Percentiles rank a stretch among this genome's conserved stretches.
These are phyloP conservation scores for Auricularia auricula-judae DNA, from an alignment of 768 basidiomycete species.

Conservation along the genomic window DNA sequence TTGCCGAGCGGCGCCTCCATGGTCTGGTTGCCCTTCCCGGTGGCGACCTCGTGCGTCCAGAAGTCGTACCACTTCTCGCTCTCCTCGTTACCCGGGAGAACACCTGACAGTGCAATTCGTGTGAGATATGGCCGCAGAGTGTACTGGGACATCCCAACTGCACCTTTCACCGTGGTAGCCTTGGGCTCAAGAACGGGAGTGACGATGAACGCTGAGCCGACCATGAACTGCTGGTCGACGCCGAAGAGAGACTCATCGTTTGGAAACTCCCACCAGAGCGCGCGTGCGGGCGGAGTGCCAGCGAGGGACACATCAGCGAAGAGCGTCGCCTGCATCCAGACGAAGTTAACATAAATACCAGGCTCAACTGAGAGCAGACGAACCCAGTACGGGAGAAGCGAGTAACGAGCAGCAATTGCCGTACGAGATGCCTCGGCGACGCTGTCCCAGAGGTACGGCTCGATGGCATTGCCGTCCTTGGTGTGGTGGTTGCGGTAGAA, in stretches of 20 bases:
- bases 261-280: conserved; percentile 21
- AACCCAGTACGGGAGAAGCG: conserved; percentile 18
- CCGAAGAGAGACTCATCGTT: conserved; percentile 11
- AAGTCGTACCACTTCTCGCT: conserved; percentile 1
- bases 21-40: conserved; percentile 6
- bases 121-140: conserved; percentile 24
- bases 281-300: conserved; percentile 17
- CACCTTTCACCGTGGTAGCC: neutral
- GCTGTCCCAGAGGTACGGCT: conserved; percentile 21
- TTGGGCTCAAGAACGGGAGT: conserved; percentile 14
- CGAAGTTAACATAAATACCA: conserved; percentile 31
- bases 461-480: conserved; percentile 13
- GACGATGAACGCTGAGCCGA: conserved; percentile 20
- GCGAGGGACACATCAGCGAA: conserved; percentile 4
- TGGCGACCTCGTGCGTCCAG: conserved; percentile 7
- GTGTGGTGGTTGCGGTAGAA: conserved; percentile 24
- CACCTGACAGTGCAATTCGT: conserved; percentile 12
- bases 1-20: conserved; percentile 18
- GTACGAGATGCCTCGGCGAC: conserved; percentile 19
- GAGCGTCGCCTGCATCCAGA: conserved; percentile 22
- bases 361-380: conserved; percentile 18
- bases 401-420: conserved; percentile 19
- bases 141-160: conserved; percentile 38
- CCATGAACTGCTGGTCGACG: conserved; percentile 19
- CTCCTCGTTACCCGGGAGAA: conserved; percentile 9